Evolutionary conservation across 2,329 filamentous ascomycete species (phyloP), one percentile per base, ranked within the genome.

Genomic region (Talaromyces islandicus): DNA sequence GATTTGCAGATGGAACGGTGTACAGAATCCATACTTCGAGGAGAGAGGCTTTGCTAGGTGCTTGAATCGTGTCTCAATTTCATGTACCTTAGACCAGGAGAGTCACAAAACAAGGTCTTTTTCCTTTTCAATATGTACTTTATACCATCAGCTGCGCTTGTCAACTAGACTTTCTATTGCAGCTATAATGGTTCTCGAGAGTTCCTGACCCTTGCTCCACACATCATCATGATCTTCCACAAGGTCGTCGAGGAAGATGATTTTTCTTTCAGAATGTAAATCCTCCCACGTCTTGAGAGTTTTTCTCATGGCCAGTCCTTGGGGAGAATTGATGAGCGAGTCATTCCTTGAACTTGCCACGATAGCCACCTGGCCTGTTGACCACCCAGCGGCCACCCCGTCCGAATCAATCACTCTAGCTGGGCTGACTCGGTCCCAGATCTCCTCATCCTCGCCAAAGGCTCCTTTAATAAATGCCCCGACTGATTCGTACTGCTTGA

Each of bases 231-330:
- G 77, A 21, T 64, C 61, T 11, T 75, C 76, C 29, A 67, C 63
- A 30, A 79, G 65, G 60, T 72, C 69, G 2, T 69, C 38, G 2
- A 80, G 72, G 69, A 67, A 54, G 17, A 78, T 69, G 62, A 78
- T 71, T 67, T 65, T 59, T 56, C 68, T 76, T 75, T 69, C 74
- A 73, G 70, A 73, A 70, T 69, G 74, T 73, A 72, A 73, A 19
- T 38, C 14, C 71, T 82, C 72, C 80, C 80, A 77, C 69, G 76
- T 67, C 73, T 80, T 70, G 77, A 83, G 71, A 71, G 78, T 71
- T 71, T 81, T 64, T 78, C 80, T 67, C 81, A 85, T 78, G 2
- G 54, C 67, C 50, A 73, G 68, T 7, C 70, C 56, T 63, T 80
- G 78, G 1, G 60, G 63, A 51, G 62, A 60, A 66, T 78, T 74